A percentile compares a stretch with the other conserved stretches of the same genome.
Conservation (phyloP, 139 green algal genomes). For the Medakamo hakoo region DNA sequence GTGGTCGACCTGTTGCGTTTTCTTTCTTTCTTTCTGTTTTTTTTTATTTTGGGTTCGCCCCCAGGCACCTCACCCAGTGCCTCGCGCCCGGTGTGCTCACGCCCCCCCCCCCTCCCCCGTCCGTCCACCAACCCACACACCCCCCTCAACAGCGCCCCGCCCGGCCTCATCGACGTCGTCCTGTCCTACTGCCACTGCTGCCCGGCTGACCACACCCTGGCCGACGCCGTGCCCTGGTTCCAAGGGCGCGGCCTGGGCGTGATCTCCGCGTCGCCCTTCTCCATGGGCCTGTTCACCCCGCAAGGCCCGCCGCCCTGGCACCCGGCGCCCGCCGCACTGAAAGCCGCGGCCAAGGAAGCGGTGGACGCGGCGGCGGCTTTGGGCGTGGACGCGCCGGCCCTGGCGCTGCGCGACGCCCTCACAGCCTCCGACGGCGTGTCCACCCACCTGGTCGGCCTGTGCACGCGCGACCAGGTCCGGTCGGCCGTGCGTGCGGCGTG, state of each 20-base stretch:
- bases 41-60: background rate
- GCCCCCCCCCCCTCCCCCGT: background rate
- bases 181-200: conserved; percentile 90
- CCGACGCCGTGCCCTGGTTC: conserved; percentile 37
- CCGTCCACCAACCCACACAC: background rate
- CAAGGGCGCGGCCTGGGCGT: conserved; percentile 53
- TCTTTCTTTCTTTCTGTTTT: background rate
- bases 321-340: conserved; percentile 56
- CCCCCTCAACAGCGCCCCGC: conserved; percentile 13
- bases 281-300: conserved; percentile 82
- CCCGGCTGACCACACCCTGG: conserved; percentile 61
- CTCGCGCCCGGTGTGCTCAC: background rate
- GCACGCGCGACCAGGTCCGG: conserved; percentile 23
- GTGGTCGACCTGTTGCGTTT: conserved; percentile 55
- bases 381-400: conserved; percentile 33
- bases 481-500: conserved; percentile 40
- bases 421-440: conserved; percentile 29
- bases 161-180: conserved; percentile 61
- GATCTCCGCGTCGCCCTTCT: conserved; percentile 68
- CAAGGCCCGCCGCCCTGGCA: conserved; percentile 78
- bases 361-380: conserved; percentile 16
- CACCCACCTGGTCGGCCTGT: conserved; percentile 66
- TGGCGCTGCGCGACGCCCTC: conserved; percentile 50
- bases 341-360: conserved; percentile 34
- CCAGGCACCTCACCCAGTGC: background rate